Conservation (phyloP, 2,329 filamentous ascomycete species). For the Fusarium sp. region DNA sequence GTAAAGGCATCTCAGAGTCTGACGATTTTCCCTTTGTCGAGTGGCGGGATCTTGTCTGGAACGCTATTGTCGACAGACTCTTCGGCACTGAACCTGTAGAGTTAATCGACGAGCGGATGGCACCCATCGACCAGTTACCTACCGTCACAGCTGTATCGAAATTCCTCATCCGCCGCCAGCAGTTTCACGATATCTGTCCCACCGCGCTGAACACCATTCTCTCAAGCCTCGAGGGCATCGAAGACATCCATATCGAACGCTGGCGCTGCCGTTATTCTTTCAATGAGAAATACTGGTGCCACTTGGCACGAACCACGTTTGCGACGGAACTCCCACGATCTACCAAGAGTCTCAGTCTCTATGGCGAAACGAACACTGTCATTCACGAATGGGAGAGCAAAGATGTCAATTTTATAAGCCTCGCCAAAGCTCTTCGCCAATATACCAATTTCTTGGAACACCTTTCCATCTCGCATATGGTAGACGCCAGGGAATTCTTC, state of each 20-base stretch:
- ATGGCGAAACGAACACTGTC: neutral
- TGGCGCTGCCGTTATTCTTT: neutral
- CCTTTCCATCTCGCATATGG: conserved; percentile 16
- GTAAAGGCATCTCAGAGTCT: no score
- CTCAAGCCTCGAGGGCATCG: neutral
- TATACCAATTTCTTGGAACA: conserved; percentile 1
- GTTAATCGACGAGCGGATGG: neutral
- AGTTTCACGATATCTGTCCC: conserved; percentile 7
- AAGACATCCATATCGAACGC: neutral
- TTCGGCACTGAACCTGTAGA: conserved; percentile 10
- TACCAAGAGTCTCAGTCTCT: conserved; percentile 7
- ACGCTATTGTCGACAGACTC: neutral
- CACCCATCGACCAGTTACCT: neutral
- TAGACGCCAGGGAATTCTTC: conserved; percentile 23
- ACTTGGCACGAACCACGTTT: neutral
- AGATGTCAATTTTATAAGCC: neutral
- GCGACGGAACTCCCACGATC: neutral
- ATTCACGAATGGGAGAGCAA: neutral
- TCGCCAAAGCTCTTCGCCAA: conserved; percentile 20
- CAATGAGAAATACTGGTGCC: neutral
- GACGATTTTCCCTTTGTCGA: no score
- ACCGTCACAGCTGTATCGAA: neutral
- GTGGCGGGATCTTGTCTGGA: neutral
- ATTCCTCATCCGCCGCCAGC: conserved; percentile 15
- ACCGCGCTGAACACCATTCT: neutral